phyloP scores from a whole-genome alignment of 805 yeast species.

The Kazachstania bromeliacearum region DNA sequence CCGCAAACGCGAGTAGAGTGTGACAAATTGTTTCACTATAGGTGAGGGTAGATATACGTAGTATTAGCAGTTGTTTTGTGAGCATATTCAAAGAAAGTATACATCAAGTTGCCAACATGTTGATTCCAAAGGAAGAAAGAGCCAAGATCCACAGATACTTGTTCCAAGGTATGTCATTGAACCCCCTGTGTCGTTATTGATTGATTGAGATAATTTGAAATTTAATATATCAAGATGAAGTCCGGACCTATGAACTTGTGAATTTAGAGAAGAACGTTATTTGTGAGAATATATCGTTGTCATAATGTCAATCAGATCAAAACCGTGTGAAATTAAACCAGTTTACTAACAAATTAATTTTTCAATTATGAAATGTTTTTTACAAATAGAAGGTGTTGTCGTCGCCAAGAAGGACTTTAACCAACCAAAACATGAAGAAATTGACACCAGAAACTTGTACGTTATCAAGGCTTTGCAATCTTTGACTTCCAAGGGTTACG shows the following conservation, averaged over 20 bases:
- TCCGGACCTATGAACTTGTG: not conserved
- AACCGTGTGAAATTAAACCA: not conserved
- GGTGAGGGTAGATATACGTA: too few relatives aligned
- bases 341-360: constrained; percentile 7
- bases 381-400: constrained; percentile 84
- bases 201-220: too few relatives aligned
- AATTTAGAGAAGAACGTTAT: not conserved
- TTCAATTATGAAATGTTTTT: constrained; percentile 4
- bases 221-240: too few relatives aligned
- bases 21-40: too few relatives aligned
- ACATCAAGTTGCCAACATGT: constrained; percentile 48
- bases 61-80: too few relatives aligned
- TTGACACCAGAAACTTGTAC: constrained; percentile 94
- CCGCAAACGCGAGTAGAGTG: too few relatives aligned
- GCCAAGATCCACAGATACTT: constrained; percentile 98
- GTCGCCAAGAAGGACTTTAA: constrained; percentile 98
- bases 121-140: constrained; percentile 99
- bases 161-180: constrained; percentile 96
- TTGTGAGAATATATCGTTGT: not conserved
- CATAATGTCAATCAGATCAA: not conserved
- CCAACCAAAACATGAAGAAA: constrained; percentile 96
- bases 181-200: too few relatives aligned
- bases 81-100: not conserved
- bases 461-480: constrained; percentile 99
- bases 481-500: constrained; percentile 96